phyloP scores from a whole-genome alignment of 1,284 basidiomycete species.

The Fomitopsis pinicola region DNA sequence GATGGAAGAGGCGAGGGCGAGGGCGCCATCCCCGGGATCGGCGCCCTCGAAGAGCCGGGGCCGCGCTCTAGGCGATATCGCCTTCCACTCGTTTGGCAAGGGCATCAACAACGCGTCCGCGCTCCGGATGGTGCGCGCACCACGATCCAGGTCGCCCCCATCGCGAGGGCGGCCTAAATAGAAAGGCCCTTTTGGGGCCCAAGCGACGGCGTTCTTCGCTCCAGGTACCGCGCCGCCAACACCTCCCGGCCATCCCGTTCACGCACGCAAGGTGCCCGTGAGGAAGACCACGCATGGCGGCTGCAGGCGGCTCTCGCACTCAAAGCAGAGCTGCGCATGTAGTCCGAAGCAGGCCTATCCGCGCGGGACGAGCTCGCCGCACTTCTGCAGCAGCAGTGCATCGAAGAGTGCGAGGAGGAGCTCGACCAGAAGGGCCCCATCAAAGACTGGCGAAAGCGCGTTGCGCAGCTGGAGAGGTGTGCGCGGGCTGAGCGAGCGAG shows the following conservation, averaged over 20 bases:
- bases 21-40: conserved; percentile 16
- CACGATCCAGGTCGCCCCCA: conserved; percentile 10
- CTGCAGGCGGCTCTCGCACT: conserved; percentile 68
- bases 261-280: conserved; percentile 57
- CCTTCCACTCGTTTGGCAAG: conserved; percentile 47
- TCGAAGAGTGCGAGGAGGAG: conserved; percentile 54
- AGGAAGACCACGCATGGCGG: conserved; percentile 64
- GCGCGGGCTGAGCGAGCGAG: conserved; percentile 61
- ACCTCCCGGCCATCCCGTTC: conserved; percentile 41
- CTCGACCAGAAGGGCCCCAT: conserved; percentile 48
- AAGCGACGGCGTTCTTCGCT: conserved; percentile 73
- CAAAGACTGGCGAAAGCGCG: conserved; percentile 67
- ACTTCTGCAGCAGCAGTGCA: conserved; percentile 46
- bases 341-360: conserved; percentile 68
- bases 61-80: conserved; percentile 57
- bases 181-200: conserved; percentile 67
- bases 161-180: conserved; percentile 29
- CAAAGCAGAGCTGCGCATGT: conserved; percentile 63
- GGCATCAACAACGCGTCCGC: conserved; percentile 52
- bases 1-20: neutral
- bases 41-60: conserved; percentile 36
- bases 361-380: conserved; percentile 68
- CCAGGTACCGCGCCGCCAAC: conserved; percentile 65
- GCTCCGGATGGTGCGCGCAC: conserved; percentile 42
- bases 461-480: conserved; percentile 64